A percentile compares a stretch with the other conserved stretches of the same genome.
These are phyloP conservation scores for Sugiyamaella marilandica DNA, from an alignment of 805 yeast species.

Conservation along the genomic window DNA sequence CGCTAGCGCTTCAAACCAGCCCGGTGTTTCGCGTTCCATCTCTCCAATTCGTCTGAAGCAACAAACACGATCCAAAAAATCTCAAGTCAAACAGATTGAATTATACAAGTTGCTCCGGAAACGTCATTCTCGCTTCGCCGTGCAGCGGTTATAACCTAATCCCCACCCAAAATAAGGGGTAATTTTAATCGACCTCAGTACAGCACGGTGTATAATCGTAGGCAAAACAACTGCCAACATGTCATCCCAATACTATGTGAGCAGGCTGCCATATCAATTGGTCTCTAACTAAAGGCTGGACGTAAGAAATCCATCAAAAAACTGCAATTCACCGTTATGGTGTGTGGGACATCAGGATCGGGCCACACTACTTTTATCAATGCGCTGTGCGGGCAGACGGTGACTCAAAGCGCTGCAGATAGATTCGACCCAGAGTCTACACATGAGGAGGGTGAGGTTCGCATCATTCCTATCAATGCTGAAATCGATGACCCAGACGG, in stretches of 20 bases:
- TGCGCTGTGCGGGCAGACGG: slow-evolving; percentile 52
- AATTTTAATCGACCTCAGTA: not conserved
- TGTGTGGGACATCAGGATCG: slow-evolving; percentile 67
- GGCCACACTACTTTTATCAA: slow-evolving; percentile 74
- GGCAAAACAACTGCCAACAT: not conserved
- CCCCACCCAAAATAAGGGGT: not conserved
- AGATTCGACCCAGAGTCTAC: slow-evolving; percentile 33
- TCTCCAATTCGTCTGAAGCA: too few species aligned
- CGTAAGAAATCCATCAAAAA: slow-evolving; percentile 41
- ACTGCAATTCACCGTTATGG: slow-evolving; percentile 59
- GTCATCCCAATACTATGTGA: not conserved
- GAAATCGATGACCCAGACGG: slow-evolving; percentile 52
- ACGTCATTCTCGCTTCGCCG: too few species aligned
- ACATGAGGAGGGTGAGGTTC: slow-evolving; percentile 26
- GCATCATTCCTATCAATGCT: slow-evolving; percentile 37
- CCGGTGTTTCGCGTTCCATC: too few species aligned
- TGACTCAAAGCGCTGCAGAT: slow-evolving; percentile 29
- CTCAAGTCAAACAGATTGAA: too few species aligned
- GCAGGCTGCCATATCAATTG: not conserved
- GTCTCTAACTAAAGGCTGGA: not conserved
- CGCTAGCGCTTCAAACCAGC: too few species aligned
- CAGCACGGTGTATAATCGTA: not conserved
- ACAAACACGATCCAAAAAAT: too few species aligned
- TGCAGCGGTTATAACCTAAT: not conserved
- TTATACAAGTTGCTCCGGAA: too few species aligned